A percentile compares a stretch with the other conserved stretches of the same genome.
These are phyloP conservation scores for Sugiyamaella pinicola DNA, from an alignment of 1,139 yeast species.

Conservation along the genomic window DNA sequence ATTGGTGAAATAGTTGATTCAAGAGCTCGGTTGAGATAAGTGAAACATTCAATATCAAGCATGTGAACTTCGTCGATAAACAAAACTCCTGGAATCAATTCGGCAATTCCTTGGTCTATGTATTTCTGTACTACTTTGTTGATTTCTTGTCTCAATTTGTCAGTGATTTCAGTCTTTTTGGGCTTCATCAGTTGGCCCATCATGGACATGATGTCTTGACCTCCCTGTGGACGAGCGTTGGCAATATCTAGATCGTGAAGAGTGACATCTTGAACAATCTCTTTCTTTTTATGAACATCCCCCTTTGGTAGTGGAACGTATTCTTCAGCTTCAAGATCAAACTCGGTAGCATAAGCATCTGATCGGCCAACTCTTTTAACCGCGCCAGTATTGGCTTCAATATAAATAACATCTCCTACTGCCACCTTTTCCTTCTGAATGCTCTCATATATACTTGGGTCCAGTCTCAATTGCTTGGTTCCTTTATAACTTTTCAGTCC, in stretches of 20 bases:
- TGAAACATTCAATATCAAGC: constrained; percentile 95
- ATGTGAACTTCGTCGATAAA: constrained; percentile 97
- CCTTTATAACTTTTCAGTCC: constrained; percentile 97
- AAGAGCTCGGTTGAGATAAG: constrained; percentile 89
- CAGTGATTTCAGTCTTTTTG: constrained; percentile 97
- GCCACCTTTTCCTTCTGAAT: constrained; percentile 94
- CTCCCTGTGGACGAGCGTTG: constrained; percentile 97
- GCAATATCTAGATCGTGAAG: constrained; percentile 95
- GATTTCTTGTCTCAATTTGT: constrained; percentile 88
- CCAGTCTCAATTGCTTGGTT: constrained; percentile 86
- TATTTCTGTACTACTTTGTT: constrained; percentile 95
- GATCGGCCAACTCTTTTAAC: constrained; percentile 97
- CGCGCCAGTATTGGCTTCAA: constrained; percentile 96
- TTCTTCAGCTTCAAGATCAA: constrained; percentile 97
- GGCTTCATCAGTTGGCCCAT: constrained; percentile 98
- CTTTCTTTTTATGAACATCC: constrained; percentile 97
- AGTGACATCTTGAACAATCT: constrained; percentile 95
- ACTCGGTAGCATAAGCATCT: constrained; percentile 97
- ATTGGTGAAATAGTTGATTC: constrained; percentile 92
- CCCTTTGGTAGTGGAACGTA: constrained; percentile 98
- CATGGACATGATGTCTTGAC: constrained; percentile 97
- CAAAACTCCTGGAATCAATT: constrained; percentile 94
- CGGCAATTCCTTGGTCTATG: constrained; percentile 98
- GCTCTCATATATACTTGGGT: constrained; percentile 93
- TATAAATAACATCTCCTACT: constrained; percentile 94